A percentile compares a stretch with the other conserved stretches of the same genome.
Evolutionary conservation across 1,284 basidiomycete species (phyloP).

Genomic region (Rhodotorula sp.): DNA sequence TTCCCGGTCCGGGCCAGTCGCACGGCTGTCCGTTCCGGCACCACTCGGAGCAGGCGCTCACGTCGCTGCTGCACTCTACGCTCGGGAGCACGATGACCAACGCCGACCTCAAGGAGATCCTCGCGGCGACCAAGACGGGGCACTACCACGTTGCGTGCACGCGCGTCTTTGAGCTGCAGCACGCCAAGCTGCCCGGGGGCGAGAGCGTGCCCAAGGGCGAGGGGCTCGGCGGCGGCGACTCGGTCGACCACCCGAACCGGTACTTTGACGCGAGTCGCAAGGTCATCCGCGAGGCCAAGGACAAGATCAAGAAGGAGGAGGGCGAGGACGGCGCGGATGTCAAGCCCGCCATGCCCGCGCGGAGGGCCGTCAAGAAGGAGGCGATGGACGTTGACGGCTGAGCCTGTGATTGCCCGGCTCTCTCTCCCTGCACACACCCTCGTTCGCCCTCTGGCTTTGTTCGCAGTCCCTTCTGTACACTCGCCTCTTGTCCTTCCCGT

Average conservation of each 20-base stretch:
- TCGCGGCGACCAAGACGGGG: constrained; percentile 72
- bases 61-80: constrained; percentile 69
- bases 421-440: background rate
- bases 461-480: background rate
- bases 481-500: background rate
- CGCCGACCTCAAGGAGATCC: constrained; percentile 84
- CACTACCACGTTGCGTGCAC: constrained; percentile 98
- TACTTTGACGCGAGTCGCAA: constrained; percentile 54
- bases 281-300: constrained; percentile 20
- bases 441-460: background rate
- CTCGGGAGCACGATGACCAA: constrained; percentile 62
- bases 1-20: constrained; percentile 70
- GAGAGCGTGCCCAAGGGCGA: constrained; percentile 80
- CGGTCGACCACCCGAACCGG: constrained; percentile 92
- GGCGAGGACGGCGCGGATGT: constrained; percentile 6
- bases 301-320: constrained; percentile 19
- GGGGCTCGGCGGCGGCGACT: constrained; percentile 82
- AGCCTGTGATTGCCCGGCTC: background rate
- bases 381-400: constrained; percentile 18
- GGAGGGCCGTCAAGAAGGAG: background rate
- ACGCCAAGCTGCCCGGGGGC: constrained; percentile 56
- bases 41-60: constrained; percentile 81
- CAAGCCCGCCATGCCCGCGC: background rate
- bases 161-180: constrained; percentile 92
- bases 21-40: constrained; percentile 96